Evolutionary conservation across 805 yeast genomes (phyloP).

Genomic region (Suhomyces faveliae): DNA sequence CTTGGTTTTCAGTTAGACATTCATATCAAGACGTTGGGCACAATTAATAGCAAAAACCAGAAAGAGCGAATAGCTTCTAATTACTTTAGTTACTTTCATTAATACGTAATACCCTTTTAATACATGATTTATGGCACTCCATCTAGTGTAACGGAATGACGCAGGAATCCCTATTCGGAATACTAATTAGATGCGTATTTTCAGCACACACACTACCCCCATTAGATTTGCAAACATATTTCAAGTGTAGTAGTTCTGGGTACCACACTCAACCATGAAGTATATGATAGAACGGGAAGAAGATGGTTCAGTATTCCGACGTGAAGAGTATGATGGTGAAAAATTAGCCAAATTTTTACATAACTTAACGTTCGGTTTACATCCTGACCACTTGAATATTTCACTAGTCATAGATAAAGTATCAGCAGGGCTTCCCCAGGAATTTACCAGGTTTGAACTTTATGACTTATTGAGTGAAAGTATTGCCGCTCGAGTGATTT

Average conservation of each 20-base stretch:
- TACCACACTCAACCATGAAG: neutral
- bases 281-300: neutral
- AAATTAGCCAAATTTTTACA: conserved; percentile 8
- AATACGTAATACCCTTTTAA: neutral
- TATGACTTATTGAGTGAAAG: conserved; percentile 32
- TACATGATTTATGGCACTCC: neutral
- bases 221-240: neutral
- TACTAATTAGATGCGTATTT: neutral
- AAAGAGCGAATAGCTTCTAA: neutral
- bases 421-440: conserved; percentile 11
- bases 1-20: neutral
- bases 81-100: neutral
- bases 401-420: conserved; percentile 9
- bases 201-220: neutral
- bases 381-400: conserved; percentile 8
- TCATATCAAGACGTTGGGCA: neutral
- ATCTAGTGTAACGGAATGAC: neutral
- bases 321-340: neutral
- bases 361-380: conserved; percentile 8
- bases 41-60: neutral
- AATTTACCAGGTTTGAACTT: conserved; percentile 19
- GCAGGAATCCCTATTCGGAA: neutral
- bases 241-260: neutral
- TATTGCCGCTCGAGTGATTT: conserved; percentile 31
- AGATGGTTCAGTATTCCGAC: neutral